phyloP scores from a whole-genome alignment of 2,329 filamentous ascomycete genomes.

The Anthostomella pinea region DNA sequence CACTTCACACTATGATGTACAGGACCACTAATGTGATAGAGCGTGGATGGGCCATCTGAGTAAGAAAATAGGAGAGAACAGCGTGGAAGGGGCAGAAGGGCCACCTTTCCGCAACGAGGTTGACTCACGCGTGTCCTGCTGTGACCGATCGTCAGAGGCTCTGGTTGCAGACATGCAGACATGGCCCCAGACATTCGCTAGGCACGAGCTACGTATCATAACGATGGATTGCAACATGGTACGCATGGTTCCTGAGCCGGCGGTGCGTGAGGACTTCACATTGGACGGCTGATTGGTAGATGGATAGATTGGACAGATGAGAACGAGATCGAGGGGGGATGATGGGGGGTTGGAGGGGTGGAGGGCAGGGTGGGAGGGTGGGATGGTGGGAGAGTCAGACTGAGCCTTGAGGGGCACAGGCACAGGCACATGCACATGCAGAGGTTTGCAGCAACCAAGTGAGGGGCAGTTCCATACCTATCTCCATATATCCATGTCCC shows the following conservation, averaged over 20 bases:
- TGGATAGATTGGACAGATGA: no score
- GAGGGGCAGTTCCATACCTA: neutral
- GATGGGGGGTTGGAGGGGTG: no score
- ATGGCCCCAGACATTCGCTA: neutral
- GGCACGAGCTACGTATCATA: neutral
- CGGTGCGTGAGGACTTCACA: no score
- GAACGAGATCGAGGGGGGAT: no score
- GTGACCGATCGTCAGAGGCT: neutral
- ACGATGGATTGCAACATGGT: no score
- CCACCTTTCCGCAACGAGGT: neutral
- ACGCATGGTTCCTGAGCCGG: no score
- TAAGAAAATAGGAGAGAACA: neutral
- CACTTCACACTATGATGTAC: neutral
- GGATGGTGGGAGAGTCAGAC: neutral
- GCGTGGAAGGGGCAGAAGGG: neutral
- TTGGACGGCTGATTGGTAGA: no score
- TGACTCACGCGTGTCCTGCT: neutral
- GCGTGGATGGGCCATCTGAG: no score
- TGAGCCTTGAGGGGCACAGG: slow-evolving; percentile 1
- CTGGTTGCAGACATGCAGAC: no score
- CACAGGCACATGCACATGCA: neutral
- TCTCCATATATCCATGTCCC: no score
- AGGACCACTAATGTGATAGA: neutral
- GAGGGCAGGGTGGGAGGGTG: no score
- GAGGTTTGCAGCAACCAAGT: neutral